Evolutionary conservation across 805 yeast genomes (phyloP).

Genomic region (Hanseniaspora vineae): DNA sequence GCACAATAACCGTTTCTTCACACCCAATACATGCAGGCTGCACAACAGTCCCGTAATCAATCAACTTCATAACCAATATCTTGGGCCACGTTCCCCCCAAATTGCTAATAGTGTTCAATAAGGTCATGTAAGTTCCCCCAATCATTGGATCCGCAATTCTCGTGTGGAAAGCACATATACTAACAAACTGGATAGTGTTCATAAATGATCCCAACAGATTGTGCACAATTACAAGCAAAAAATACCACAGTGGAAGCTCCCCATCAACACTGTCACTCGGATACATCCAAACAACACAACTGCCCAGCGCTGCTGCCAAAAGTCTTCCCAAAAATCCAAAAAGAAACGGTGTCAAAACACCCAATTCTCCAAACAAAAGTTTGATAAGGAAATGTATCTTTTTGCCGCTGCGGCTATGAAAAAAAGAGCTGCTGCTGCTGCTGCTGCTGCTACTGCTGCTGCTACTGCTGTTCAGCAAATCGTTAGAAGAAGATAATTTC

Average conservation of each 20-base stretch:
- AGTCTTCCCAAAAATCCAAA: constrained; percentile 69
- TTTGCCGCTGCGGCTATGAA: not conserved
- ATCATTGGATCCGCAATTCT: constrained; percentile 88
- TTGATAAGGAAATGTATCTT: constrained; percentile 3
- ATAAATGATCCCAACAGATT: constrained; percentile 82
- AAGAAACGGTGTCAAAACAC: constrained; percentile 81
- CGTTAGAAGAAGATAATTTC: constrained; percentile 69
- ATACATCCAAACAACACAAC: constrained; percentile 54
- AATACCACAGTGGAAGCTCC: constrained; percentile 28
- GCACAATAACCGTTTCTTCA: constrained; percentile 12
- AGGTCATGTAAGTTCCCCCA: constrained; percentile 98
- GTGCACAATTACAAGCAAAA: constrained; percentile 62
- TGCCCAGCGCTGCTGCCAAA: constrained; percentile 68
- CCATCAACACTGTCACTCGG: constrained; percentile 37
- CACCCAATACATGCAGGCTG: constrained; percentile 7
- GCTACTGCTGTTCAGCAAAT: constrained; percentile 1
- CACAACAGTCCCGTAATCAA: constrained; percentile 64
- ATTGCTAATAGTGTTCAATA: constrained; percentile 81
- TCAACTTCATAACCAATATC: constrained; percentile 61
- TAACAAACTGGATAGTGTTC: constrained; percentile 91
- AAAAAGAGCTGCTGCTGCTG: not conserved
- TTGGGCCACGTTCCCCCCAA: constrained; percentile 98
- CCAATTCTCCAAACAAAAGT: constrained; percentile 22
- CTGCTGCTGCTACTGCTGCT: no score
- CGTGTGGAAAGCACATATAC: constrained; percentile 89